Base-by-base conservation (phyloP, 139 green algal species). In the Edaphochlamys debaryana region DNA sequence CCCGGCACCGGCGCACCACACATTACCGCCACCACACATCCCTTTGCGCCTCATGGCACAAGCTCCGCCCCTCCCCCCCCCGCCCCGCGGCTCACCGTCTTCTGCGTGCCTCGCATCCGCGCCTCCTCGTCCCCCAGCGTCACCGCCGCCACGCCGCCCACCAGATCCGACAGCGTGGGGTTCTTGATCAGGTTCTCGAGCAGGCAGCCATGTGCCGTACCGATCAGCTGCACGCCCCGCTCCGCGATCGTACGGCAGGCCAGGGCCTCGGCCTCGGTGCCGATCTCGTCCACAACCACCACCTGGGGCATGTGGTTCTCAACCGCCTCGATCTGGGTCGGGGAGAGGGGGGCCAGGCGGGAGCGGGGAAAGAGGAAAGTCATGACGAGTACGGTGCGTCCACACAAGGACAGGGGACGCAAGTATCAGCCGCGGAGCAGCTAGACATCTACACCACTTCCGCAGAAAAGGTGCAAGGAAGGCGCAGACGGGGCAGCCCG, bases 101-200 rank as follows among this genome's bases (percentile, higher is more conserved):
- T 99, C 91, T 99, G 95, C 0, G 91, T 98, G 48, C 96, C 96
- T 0, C 96, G 84, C 22, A 71, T 69, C 13, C 91, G 73, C 7
- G 96, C 96, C 89, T 98, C 95, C 30, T 99, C 96, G 75, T 99
- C 96, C 20, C 94, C 94, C 25, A 91, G 80, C 38, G 87, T 91
- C 50, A 91, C 87, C 36, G 71, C 41, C 75, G 80, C 75, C 50
- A 88, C 74, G 50, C 89, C 89, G n/a, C 89, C 89, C 13, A 92
- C 84, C 32, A 92, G 80, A 37, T 92, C 89, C 9, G 79, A 37
- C 56, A 98, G 88, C 7, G 92, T 90, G 7, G 94, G 94, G 76
- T 99, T 98, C 80, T 99, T 99, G 85, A 99, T 97, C 50, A 99
- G 86, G 84, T 99, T 99, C 88, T 98, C 97, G 54, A 99, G 91